Conservation (phyloP, 495 filamentous ascomycete species). For the Rhypophila decipiens region DNA sequence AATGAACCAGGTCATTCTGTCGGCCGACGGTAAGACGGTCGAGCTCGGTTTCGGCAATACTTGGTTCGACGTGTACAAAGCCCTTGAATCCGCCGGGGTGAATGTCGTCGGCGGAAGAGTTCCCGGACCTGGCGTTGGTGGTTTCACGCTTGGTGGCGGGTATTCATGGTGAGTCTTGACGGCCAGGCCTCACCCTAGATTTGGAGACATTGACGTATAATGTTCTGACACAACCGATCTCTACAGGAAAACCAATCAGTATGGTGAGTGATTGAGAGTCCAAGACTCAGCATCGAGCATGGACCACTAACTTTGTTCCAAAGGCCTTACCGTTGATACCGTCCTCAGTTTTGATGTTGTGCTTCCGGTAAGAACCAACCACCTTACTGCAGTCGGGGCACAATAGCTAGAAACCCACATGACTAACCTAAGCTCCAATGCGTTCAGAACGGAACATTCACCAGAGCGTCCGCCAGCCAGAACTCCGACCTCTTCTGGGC, state of each 20-base stretch:
- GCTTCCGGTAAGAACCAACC: conserved; percentile 13
- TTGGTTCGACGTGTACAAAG: conserved; percentile 17
- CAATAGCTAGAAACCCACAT: neutral
- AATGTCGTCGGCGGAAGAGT: conserved; percentile 21
- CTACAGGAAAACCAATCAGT: conserved; percentile 22
- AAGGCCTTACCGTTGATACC: conserved; percentile 17
- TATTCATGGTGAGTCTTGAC: conserved; percentile 17
- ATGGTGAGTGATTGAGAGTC: conserved; percentile 3
- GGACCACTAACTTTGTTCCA: neutral
- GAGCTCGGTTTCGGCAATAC: conserved; percentile 32
- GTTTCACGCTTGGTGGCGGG: conserved; percentile 23
- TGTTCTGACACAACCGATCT: neutral
- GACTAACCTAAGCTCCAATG: neutral
- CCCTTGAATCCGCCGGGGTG: conserved; percentile 8
- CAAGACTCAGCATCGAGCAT: neutral
- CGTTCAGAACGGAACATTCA: conserved; percentile 19
- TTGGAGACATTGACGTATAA: neutral
- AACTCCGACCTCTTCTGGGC: conserved; percentile 54
- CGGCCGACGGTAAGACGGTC: conserved; percentile 32
- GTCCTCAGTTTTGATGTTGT: conserved; percentile 16
- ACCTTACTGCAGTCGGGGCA: neutral
- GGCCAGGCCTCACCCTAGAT: neutral
- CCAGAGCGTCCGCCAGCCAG: conserved; percentile 9
- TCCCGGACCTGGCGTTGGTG: conserved; percentile 20
- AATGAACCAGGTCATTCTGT: conserved; percentile 21